These are phyloP conservation scores for Amauroascus niger DNA, from an alignment of 2,329 filamentous ascomycete species.

Conservation along the genomic window DNA sequence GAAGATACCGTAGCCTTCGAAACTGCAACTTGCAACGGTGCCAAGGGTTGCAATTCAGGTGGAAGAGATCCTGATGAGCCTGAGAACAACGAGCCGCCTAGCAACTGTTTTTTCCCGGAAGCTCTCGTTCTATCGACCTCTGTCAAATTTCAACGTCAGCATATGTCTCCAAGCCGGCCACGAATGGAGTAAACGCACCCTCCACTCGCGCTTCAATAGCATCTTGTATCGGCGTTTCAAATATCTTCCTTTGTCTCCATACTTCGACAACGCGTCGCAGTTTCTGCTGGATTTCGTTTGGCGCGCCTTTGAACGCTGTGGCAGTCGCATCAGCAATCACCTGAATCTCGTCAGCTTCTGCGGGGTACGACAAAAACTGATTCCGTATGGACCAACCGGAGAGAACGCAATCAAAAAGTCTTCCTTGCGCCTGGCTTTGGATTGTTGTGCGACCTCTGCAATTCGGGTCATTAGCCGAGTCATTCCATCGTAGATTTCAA, in stretches of 20 bases:
- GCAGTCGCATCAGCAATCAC: conserved; percentile 84
- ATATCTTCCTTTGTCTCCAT: conserved; percentile 79
- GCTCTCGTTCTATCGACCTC: conserved; percentile 49
- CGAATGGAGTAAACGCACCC: conserved; percentile 44
- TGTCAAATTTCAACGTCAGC: conserved; percentile 17
- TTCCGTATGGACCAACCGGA: conserved; percentile 43
- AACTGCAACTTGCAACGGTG: conserved; percentile 62
- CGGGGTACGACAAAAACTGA: conserved; percentile 16
- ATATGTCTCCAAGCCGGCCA: background rate
- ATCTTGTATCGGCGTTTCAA: conserved; percentile 67
- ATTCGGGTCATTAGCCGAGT: background rate
- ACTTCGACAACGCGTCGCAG: conserved; percentile 85
- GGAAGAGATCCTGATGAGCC: conserved; percentile 52
- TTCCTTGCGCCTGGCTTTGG: conserved; percentile 80
- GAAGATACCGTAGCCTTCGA: conserved; percentile 62
- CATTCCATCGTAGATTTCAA: background rate
- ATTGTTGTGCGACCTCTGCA: conserved; percentile 88
- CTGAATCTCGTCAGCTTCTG: conserved; percentile 28
- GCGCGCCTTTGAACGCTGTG: conserved; percentile 81
- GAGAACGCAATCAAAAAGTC: conserved; percentile 90
- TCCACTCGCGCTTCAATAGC: conserved; percentile 71
- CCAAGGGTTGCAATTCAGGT: conserved; percentile 65
- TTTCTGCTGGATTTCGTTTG: conserved; percentile 77
- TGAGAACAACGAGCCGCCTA: conserved; percentile 63
- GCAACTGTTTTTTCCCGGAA: conserved; percentile 45